phyloP scores from a whole-genome alignment of 2,329 filamentous ascomycete species.

The Parastagonospora nodorum region DNA sequence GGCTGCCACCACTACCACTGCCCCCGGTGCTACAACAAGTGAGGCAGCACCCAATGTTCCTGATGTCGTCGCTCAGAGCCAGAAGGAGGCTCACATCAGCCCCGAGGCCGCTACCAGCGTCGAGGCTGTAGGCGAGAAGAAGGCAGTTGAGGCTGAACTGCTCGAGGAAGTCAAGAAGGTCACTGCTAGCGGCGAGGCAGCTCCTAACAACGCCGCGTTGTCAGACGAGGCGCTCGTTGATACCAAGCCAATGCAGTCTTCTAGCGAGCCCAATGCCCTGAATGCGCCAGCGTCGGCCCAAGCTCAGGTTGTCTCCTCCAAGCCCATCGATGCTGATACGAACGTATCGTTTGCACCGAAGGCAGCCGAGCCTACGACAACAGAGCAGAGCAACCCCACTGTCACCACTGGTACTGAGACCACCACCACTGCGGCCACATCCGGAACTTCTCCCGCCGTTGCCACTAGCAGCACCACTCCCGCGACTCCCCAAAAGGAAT shows the following conservation, averaged over 20 bases:
- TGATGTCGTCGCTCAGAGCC: constrained; percentile 71
- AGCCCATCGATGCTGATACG: constrained; percentile 36
- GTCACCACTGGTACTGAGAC: constrained; percentile 50
- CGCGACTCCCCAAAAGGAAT: constrained; percentile 38
- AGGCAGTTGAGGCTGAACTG: constrained; percentile 72
- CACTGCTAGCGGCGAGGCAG: constrained; percentile 51
- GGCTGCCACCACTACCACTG: constrained; percentile 17
- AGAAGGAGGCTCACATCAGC: constrained; percentile 65
- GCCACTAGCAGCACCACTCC: constrained; percentile 17
- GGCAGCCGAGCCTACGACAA: constrained; percentile 37
- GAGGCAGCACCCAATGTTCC: constrained; percentile 48
- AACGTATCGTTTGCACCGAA: constrained; percentile 51
- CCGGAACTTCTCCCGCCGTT: neutral
- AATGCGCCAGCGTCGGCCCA: constrained; percentile 45
- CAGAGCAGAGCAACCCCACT: constrained; percentile 45
- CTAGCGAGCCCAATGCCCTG: constrained; percentile 39
- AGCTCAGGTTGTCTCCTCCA: constrained; percentile 29
- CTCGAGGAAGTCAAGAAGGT: constrained; percentile 62
- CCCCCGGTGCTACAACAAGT: constrained; percentile 30
- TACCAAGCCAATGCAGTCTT: constrained; percentile 34
- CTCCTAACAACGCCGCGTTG: constrained; percentile 47
- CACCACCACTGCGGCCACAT: constrained; percentile 32
- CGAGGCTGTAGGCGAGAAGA: constrained; percentile 72
- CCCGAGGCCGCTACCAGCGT: constrained; percentile 70
- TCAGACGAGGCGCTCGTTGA: constrained; percentile 37